Conservation (phyloP, 805 yeast genomes). For the Metschnikowia bowlesiae region DNA sequence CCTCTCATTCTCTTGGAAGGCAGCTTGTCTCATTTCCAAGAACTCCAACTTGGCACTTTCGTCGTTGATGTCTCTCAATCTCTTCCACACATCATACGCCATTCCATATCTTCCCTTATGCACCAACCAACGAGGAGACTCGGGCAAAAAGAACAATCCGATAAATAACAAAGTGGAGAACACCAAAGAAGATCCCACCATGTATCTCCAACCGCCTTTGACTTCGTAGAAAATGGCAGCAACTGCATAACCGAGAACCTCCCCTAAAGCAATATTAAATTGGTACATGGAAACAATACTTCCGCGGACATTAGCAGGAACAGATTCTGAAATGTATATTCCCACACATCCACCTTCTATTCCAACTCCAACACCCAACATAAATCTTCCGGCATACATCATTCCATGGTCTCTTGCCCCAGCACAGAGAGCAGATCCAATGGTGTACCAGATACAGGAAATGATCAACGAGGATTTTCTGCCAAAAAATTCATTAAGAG, state of each 20-base stretch:
- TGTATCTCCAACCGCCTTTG: constrained; percentile 58
- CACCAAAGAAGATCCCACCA: constrained; percentile 60
- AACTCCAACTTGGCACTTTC: constrained; percentile 48
- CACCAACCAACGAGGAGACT: constrained; percentile 57
- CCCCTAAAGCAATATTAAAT: constrained; percentile 63
- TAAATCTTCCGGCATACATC: constrained; percentile 51
- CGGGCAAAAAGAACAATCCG: constrained; percentile 55
- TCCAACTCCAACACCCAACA: constrained; percentile 63
- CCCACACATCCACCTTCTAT: constrained; percentile 64
- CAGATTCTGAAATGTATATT: constrained; percentile 57
- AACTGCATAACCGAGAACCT: constrained; percentile 58
- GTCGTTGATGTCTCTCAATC: constrained; percentile 46
- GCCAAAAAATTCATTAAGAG: constrained; percentile 52
- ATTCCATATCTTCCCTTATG: constrained; percentile 49
- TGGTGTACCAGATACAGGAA: constrained; percentile 56
- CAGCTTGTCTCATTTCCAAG: constrained; percentile 52
- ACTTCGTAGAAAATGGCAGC: constrained; percentile 59
- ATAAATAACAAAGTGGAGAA: constrained; percentile 49
- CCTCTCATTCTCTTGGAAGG: constrained; percentile 42
- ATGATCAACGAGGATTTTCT: constrained; percentile 51
- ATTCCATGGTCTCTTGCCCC: constrained; percentile 29
- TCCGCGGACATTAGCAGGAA: constrained; percentile 56
- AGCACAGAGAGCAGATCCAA: constrained; percentile 58
- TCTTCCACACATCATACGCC: constrained; percentile 53
- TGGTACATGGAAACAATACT: constrained; percentile 59